Evolutionary conservation across 1,139 yeast genomes (phyloP).

Genomic region (Sugiyamaella castrensis): DNA sequence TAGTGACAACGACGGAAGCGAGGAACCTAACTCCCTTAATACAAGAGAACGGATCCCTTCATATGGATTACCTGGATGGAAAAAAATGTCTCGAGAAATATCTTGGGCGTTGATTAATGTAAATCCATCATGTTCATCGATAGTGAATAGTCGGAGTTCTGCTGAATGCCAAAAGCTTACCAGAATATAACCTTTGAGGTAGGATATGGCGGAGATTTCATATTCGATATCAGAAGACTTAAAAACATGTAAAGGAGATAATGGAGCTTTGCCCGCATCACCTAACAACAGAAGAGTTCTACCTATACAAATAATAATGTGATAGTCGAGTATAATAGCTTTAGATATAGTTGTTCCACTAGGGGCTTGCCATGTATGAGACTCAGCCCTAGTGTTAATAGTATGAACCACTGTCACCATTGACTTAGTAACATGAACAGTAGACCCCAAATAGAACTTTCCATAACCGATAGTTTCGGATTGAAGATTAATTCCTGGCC

Average conservation of each 20-base stretch:
- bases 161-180: slow-evolving; percentile 9
- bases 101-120: background rate
- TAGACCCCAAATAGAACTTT: background rate
- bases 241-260: too few species aligned
- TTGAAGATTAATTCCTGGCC: background rate
- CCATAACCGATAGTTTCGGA: slow-evolving; percentile 1
- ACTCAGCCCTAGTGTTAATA: background rate
- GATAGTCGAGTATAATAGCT: background rate
- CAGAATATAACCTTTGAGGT: slow-evolving; percentile 1
- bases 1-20: background rate
- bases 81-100: background rate
- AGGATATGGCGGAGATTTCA: slow-evolving; percentile 6
- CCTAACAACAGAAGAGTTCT: too few species aligned
- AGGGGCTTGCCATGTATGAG: background rate
- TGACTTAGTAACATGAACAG: background rate
- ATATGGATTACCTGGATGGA: background rate
- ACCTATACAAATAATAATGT: too few species aligned
- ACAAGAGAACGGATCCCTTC: slow-evolving; percentile 4
- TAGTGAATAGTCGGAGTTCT: background rate
- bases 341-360: background rate
- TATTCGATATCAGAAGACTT: background rate
- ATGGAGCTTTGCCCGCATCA: too few species aligned
- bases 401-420: background rate
- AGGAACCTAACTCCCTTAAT: background rate
- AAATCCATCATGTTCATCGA: background rate